Evolutionary conservation across 2,329 filamentous ascomycete genomes (phyloP).

Genomic region (Berkeleyomyces basicola): DNA sequence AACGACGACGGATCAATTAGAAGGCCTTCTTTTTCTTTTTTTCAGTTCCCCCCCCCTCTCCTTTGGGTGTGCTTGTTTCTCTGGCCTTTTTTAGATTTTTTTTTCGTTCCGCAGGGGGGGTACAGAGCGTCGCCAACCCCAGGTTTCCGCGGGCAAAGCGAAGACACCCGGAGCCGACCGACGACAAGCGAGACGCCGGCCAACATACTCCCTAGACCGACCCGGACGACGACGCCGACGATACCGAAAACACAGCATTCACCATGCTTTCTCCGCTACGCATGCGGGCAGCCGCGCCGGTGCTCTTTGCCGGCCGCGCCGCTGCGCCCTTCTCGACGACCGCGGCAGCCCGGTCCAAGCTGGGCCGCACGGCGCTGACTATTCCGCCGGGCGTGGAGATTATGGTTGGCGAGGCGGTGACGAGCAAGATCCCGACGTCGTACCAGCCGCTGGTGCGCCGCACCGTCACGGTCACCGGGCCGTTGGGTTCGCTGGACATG

Average conservation of each 20-base stretch:
- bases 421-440: conserved; percentile 37
- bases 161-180: background rate
- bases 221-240: background rate
- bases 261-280: conserved; percentile 8
- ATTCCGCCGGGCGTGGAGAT: conserved; percentile 75
- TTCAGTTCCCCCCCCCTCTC: background rate
- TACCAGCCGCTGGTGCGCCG: conserved; percentile 46
- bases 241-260: background rate
- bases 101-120: background rate
- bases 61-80: background rate
- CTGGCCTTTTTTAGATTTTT: background rate
- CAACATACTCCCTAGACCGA: background rate
- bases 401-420: conserved; percentile 44
- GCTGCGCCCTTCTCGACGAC: conserved; percentile 50
- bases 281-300: background rate
- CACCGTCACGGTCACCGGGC: conserved; percentile 62
- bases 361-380: conserved; percentile 65
- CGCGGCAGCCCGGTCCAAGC: conserved; percentile 53
- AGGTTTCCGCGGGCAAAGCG: too few relatives aligned
- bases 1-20: too few relatives aligned
- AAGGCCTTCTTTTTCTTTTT: background rate
- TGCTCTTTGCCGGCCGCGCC: background rate
- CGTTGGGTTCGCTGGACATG: conserved; percentile 62
- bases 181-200: background rate
- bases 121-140: too few relatives aligned